These are phyloP conservation scores for Thuidium tamariscinum DNA, from an alignment of 225 moss, liverwort and hornwort species.

Conservation along the genomic window DNA sequence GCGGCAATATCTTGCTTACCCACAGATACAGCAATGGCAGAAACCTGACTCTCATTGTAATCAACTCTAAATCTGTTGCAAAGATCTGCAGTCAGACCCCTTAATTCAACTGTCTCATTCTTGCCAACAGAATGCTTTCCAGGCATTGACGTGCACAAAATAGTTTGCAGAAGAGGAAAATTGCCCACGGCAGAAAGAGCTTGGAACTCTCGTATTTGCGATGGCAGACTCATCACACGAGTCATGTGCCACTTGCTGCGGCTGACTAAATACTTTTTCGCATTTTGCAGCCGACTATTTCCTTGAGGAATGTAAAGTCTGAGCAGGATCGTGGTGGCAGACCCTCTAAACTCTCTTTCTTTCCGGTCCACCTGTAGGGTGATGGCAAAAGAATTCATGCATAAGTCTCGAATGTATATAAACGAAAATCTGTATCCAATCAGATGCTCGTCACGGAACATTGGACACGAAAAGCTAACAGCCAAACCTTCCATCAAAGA, in stretches of 20 bases:
- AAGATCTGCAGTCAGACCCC: slow-evolving; percentile 42
- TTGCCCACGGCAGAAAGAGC: slow-evolving; percentile 66
- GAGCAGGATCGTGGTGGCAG: slow-evolving; percentile 59
- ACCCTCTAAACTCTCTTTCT: slow-evolving; percentile 64
- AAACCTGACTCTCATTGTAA: slow-evolving; percentile 83
- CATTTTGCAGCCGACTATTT: slow-evolving; percentile 69
- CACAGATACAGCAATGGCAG: slow-evolving; percentile 64
- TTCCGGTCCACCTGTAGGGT: slow-evolving; percentile 57
- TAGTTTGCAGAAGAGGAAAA: slow-evolving; percentile 59
- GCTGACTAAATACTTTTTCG: slow-evolving; percentile 62
- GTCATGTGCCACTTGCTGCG: slow-evolving; percentile 97
- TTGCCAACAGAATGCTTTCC: neutral
- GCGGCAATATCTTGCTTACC: slow-evolving; percentile 46
- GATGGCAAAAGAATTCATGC: neutral
- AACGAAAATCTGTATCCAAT: neutral
- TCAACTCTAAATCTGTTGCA: slow-evolving; percentile 47
- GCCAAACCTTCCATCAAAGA: neutral
- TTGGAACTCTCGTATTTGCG: slow-evolving; percentile 88
- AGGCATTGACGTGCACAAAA: slow-evolving; percentile 43
- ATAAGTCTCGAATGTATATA: neutral
- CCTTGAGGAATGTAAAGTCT: slow-evolving; percentile 52
- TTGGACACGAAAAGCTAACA: neutral
- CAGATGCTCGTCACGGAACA: neutral
- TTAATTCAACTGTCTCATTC: slow-evolving; percentile 1
- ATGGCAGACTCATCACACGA: slow-evolving; percentile 65